Evolutionary conservation across 164 flowering plant species (phyloP).

Genomic region (Magnolia changhungtana): DNA sequence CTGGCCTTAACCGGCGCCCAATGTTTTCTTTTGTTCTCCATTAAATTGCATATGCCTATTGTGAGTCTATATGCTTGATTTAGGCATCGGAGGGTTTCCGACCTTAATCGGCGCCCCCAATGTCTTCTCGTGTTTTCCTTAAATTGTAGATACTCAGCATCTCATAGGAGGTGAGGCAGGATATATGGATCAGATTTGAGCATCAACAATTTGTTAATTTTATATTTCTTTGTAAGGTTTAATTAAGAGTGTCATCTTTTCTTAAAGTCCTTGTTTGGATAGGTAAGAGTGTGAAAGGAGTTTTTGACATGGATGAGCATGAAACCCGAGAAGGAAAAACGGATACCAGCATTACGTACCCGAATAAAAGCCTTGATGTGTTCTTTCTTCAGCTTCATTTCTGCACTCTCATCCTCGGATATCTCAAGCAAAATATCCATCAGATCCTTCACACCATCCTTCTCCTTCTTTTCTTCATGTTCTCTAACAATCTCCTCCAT

Average conservation of each 20-base stretch:
- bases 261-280: background rate
- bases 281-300: background rate
- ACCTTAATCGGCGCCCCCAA: too few relatives aligned
- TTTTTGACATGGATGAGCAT: background rate
- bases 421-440: conserved; percentile 47
- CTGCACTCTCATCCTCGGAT: conserved; percentile 34
- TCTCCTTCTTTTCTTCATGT: conserved; percentile 14
- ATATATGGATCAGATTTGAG: too few relatives aligned
- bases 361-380: conserved; percentile 55
- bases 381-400: conserved; percentile 39
- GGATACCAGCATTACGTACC: conserved; percentile 28
- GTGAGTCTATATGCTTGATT: too few relatives aligned
- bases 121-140: too few relatives aligned
- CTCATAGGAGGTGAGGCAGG: too few relatives aligned
- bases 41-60: too few relatives aligned
- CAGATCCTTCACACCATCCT: conserved; percentile 36
- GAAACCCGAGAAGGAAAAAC: background rate
- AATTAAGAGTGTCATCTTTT: background rate
- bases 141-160: too few relatives aligned
- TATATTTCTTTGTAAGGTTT: too few relatives aligned
- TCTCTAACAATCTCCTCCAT: conserved; percentile 43
- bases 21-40: too few relatives aligned
- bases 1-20: too few relatives aligned
- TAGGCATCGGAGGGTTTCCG: too few relatives aligned
- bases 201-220: too few relatives aligned